These are phyloP conservation scores for Globomyces pollinis-pini DNA, from an alignment of 192 early-diverging fungal species.

Conservation along the genomic window DNA sequence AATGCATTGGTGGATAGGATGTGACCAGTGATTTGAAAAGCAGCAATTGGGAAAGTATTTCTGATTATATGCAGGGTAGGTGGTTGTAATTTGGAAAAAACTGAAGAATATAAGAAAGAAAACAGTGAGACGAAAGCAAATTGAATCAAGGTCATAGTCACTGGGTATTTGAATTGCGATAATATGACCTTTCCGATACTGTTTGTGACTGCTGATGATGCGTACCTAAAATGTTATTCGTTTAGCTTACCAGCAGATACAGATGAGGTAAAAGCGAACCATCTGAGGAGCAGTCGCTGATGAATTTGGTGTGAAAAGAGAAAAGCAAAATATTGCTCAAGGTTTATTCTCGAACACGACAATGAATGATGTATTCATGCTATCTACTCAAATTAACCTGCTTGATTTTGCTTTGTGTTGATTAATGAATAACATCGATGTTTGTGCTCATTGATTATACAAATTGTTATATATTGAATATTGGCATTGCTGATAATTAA, in stretches of 20 bases:
- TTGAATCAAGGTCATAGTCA: conserved; percentile 78
- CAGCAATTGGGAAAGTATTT: conserved; percentile 61
- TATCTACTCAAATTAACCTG: too few relatives aligned
- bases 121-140: conserved; percentile 69
- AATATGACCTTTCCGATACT: conserved; percentile 78
- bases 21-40: conserved; percentile 82
- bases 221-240: too few relatives aligned
- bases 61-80: conserved; percentile 47
- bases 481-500: too few relatives aligned
- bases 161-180: conserved; percentile 65
- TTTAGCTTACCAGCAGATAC: conserved; percentile 76
- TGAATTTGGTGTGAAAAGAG: neutral
- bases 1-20: conserved; percentile 73
- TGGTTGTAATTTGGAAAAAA: conserved; percentile 43
- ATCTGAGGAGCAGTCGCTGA: neutral
- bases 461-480: too few relatives aligned
- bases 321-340: neutral
- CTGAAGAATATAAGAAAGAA: conserved; percentile 38
- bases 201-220: conserved; percentile 73
- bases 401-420: too few relatives aligned
- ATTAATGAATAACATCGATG: too few relatives aligned
- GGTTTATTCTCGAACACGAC: neutral
- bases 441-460: too few relatives aligned
- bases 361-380: too few relatives aligned
- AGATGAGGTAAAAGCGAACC: conserved; percentile 52